Evolutionary conservation across 129 eudicot genomes (phyloP), one percentile per base, ranked within the genome.

Genomic region (Rutidosis leptorrhynchoides): DNA sequence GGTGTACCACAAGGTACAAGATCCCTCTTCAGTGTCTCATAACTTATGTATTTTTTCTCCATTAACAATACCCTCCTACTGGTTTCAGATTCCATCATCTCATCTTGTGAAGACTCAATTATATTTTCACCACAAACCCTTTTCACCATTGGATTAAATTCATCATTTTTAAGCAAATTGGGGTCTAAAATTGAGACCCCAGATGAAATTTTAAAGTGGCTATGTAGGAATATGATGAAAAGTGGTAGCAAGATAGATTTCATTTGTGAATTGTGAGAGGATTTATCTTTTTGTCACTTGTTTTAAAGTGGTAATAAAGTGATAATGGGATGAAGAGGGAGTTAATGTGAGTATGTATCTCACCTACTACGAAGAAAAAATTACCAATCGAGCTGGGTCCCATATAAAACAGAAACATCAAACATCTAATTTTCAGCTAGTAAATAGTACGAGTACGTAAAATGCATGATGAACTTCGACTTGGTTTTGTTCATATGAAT

Each of bases 1-100:
- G 97, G 95, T 21, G 82, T 84, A 25, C 80, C 84, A 77, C 93
- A 87, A 3, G 97, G 97, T 21, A 87, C 95, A 53, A 80, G 67
- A 73, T 85, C 95, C 69, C 97, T 87, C 72, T 64, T 85, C 77
- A 91, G 68, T 7, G 95, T 81, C 62, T 85, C 96, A 65, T 87
- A 91, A 7, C 98, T 85, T 26, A 87, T 92, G 25, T 79, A 88
- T 58, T 66, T 85, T 42, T 58, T 83, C 61, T 27, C 69, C 83
- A 85, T 69, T 69, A 80, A 2, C 78, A 87, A 71, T 11, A 81
- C 72, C 72, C 90, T 78, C 23, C 87, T 81, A 35, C 73, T 88
- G 51, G 21, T 73, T 71, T 83, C 96, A 5, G 88, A 81, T 62
- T 87, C 90, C 88, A 87, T 82, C 84, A 61, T 20, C 21, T 82